Percentiles rank a stretch among this genome's conserved stretches.
These are phyloP conservation scores for Rubia balearica DNA, from an alignment of 305 asterid genomes.

Conservation along the genomic window DNA sequence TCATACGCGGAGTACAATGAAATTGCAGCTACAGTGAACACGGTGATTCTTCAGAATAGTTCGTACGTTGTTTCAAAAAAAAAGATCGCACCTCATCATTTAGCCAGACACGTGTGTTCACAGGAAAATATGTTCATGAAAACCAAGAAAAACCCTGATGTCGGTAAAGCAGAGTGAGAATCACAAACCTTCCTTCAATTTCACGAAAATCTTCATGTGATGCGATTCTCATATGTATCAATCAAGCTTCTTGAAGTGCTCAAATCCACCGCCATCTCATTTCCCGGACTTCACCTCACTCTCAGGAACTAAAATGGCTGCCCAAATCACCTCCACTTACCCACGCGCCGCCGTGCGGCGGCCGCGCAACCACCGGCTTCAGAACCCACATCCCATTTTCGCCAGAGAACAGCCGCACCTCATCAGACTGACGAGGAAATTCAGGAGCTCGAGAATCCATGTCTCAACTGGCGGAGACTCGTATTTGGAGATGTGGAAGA, in stretches of 20 bases:
- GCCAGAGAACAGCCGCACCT: conserved; percentile 15
- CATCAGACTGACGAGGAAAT: conserved; percentile 13
- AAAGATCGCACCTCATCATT: not conserved
- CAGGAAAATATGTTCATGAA: not conserved
- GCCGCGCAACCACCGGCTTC: conserved; percentile 38
- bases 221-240: conserved; percentile 5
- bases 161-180: conserved; percentile 27
- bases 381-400: conserved; percentile 24
- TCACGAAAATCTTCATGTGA: conserved; percentile 37
- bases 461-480: conserved; percentile 48
- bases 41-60: not conserved
- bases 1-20: no score
- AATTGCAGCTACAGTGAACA: not conserved
- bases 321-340: conserved; percentile 30
- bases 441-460: conserved; percentile 30
- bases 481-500: conserved; percentile 90
- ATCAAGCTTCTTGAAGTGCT: conserved; percentile 17
- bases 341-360: conserved; percentile 25
- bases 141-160: not conserved
- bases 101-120: not conserved
- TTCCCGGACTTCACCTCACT: not conserved
- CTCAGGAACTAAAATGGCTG: conserved; percentile 39
- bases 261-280: conserved; percentile 22
- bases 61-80: not conserved
- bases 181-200: conserved; percentile 46